Percentiles rank a stretch among this genome's conserved stretches.
Conservation (phyloP, 495 filamentous ascomycete species). For the Trichoderma reesei region DNA sequence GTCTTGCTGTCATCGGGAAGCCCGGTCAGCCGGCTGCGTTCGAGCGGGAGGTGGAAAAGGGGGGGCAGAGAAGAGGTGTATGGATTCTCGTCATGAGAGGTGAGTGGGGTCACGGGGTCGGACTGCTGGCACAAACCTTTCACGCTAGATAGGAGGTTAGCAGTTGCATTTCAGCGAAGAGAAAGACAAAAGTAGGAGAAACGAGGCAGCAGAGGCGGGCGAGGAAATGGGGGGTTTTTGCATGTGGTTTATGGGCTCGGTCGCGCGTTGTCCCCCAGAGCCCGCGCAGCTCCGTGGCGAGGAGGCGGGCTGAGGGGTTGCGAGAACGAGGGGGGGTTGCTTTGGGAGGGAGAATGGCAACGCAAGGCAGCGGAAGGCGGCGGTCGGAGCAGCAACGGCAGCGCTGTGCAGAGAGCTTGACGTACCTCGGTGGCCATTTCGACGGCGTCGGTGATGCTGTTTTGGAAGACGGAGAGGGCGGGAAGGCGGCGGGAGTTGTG, state of each 20-base stretch:
- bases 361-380: background rate
- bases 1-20: conserved; percentile 72
- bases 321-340: conserved; percentile 8
- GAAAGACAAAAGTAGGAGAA: conserved; percentile 32
- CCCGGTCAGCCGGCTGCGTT: conserved; percentile 17
- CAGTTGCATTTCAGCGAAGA: conserved; percentile 14
- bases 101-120: conserved; percentile 6
- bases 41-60: conserved; percentile 14
- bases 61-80: conserved; percentile 7
- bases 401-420: background rate
- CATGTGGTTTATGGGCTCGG: background rate
- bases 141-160: conserved; percentile 48
- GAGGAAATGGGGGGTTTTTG: conserved; percentile 12
- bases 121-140: conserved; percentile 55
- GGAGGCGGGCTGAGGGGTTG: conserved; percentile 4
- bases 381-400: conserved; percentile 6
- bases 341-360: too few relatives aligned
- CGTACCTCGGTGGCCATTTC: conserved; percentile 11
- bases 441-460: background rate
- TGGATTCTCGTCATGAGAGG: conserved; percentile 2
- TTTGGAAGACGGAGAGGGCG: background rate
- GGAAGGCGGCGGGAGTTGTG: background rate
- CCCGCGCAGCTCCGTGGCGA: conserved; percentile 2
- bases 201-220: background rate
- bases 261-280: background rate